Percentiles rank a stretch among this genome's conserved stretches.
phyloP scores from a whole-genome alignment of 805 yeast genomes.

The Starmerella roubikii region DNA sequence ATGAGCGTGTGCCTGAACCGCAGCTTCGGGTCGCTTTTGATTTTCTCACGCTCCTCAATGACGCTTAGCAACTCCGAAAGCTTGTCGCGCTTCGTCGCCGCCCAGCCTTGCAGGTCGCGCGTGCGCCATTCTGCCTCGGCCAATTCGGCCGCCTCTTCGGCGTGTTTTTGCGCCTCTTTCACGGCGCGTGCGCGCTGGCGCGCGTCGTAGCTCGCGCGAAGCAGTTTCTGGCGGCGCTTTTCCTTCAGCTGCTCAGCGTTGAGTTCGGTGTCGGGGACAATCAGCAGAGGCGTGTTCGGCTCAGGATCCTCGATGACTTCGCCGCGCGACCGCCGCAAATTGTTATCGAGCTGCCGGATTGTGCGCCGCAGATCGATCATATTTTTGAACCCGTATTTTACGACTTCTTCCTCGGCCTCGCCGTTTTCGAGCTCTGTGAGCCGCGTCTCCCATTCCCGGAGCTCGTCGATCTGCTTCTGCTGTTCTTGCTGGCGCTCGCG shows the following conservation, averaged over 20 bases:
- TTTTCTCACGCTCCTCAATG: slow-evolving; percentile 52
- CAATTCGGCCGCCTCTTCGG: slow-evolving; percentile 43
- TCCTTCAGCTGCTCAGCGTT: slow-evolving; percentile 70
- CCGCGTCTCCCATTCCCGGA: slow-evolving; percentile 50
- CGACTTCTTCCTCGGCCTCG: slow-evolving; percentile 57
- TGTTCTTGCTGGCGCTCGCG: slow-evolving; percentile 75
- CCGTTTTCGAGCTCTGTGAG: slow-evolving; percentile 58
- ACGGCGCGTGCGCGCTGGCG: slow-evolving; percentile 69
- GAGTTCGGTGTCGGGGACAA: slow-evolving; percentile 71
- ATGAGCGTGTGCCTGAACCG: slow-evolving; percentile 10
- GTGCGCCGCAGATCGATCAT: slow-evolving; percentile 51
- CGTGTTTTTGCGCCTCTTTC: slow-evolving; percentile 50
- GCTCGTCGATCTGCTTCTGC: slow-evolving; percentile 57
- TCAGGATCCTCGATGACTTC: slow-evolving; percentile 38
- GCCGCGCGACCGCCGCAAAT: slow-evolving; percentile 27
- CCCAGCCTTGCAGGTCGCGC: slow-evolving; percentile 66
- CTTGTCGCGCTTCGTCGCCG: slow-evolving; percentile 49
- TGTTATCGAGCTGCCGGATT: slow-evolving; percentile 25
- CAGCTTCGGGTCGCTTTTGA: slow-evolving; percentile 51
- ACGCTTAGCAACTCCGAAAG: slow-evolving; percentile 45
- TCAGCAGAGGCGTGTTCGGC: slow-evolving; percentile 49
- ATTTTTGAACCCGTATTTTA: slow-evolving; percentile 36
- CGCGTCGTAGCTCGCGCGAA: slow-evolving; percentile 82
- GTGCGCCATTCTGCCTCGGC: slow-evolving; percentile 70
- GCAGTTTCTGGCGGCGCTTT: slow-evolving; percentile 67